These are phyloP conservation scores for Mycena sp. DNA, from an alignment of 1,284 basidiomycete genomes.

Conservation along the genomic window DNA sequence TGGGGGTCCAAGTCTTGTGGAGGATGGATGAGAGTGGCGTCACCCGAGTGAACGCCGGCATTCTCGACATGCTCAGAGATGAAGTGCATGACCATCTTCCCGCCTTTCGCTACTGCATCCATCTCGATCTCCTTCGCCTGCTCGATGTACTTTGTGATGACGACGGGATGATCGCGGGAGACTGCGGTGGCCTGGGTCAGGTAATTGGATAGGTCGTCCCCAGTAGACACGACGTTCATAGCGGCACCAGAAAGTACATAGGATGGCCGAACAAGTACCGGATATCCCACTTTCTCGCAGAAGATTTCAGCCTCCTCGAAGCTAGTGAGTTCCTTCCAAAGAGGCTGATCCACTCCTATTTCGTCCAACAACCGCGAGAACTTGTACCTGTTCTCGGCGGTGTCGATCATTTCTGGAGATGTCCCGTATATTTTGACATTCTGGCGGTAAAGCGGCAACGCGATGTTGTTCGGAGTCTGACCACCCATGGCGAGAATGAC, in stretches of 20 bases:
- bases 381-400: conserved; percentile 99
- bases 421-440: conserved; percentile 99
- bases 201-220: conserved; percentile 92
- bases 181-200: conserved; percentile 96
- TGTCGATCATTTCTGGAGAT: conserved; percentile 99
- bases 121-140: conserved; percentile 99
- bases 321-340: conserved; percentile 96
- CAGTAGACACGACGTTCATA: conserved; percentile 98
- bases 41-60: conserved; percentile 96
- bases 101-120: conserved; percentile 97
- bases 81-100: conserved; percentile 99
- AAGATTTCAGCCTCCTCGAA: conserved; percentile 90
- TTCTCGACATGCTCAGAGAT: conserved; percentile 99
- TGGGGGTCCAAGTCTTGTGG: conserved; percentile 98
- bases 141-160: conserved; percentile 99
- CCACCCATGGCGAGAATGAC: conserved; percentile 99
- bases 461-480: conserved; percentile 99
- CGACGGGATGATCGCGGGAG: conserved; percentile 97
- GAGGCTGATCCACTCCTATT: conserved; percentile 96
- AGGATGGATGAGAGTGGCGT: conserved; percentile 97
- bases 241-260: conserved; percentile 98
- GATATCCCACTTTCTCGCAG: conserved; percentile 93
- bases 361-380: conserved; percentile 98
- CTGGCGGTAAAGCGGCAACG: conserved; percentile 91
- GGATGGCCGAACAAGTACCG: conserved; percentile 96